Evolutionary conservation across 192 early-diverging fungal species (phyloP), one percentile per base, ranked within the genome.

Genomic region (Podila verticillata): DNA sequence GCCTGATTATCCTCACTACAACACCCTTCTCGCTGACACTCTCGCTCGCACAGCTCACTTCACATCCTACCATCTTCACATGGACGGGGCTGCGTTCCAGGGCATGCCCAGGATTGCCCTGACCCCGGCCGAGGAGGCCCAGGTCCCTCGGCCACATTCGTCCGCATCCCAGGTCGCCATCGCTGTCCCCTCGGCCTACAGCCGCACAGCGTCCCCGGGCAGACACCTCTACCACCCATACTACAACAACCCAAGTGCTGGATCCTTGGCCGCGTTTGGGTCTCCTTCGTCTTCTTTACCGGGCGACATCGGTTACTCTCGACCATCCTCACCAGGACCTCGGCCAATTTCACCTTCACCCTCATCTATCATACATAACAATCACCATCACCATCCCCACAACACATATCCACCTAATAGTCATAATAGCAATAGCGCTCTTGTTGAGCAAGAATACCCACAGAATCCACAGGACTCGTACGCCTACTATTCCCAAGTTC

Each of bases 71-170:
- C 54, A 26, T 17, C 54, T 28, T 19, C 29, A 31, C 63, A 78
- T 78, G 74, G 74, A 78, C 32, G 74, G 74, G 19, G 74, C 57
- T 39, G 74, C 74, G n/a, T 78, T 78, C 68, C 74, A 78, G 63
- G 74, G 74, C 57, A 78, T 78, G 74, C 74, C 74, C 29, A 63
- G 74, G 61, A 78, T 78, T 35, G 74, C 74, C 57, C 74, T 78
- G 26, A 78, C 74, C 57, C 74, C 74, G 7, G 74, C 74, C 30
- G 74, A 78, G 49, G 74, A 78, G 58, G 67, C 74, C 30, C 74
- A 65, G 31, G 62, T 78, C 26, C 74, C 74, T 12, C 68, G 74
- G 12, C 74, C 74, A 28, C 74, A 70, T 26, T 70, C 68, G 22
- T 78, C 68, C 1, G 74, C 74, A 8, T 78, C 74, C 0, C 74